Evolutionary conservation across 306 rosid genomes (phyloP).

Genomic region (Quercus suber): DNA sequence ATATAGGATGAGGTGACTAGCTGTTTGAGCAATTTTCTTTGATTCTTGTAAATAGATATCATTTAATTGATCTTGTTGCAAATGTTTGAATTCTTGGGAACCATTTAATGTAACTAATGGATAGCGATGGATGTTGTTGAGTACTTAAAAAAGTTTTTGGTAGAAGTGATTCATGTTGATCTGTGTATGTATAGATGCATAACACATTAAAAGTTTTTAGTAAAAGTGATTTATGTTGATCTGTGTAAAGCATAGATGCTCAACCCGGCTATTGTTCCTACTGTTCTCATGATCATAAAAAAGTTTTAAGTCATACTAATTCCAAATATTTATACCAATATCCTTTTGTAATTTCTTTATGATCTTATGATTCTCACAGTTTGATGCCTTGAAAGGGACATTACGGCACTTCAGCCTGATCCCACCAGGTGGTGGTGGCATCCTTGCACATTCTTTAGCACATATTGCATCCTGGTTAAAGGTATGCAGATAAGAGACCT

Average conservation of each 20-base stretch:
- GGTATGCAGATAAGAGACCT: conserved; percentile 44
- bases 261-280: not conserved
- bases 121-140: not conserved
- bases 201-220: not conserved
- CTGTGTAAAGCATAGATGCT: not conserved
- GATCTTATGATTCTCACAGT: conserved; percentile 54
- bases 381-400: conserved; percentile 69
- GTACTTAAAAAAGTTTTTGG: not conserved
- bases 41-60: not conserved
- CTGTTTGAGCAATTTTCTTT: not conserved
- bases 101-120: not conserved
- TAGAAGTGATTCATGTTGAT: not conserved
- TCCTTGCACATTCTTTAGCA: conserved; percentile 78
- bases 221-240: not conserved
- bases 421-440: conserved; percentile 84
- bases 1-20: not conserved
- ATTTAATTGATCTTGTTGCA: not conserved
- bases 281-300: not conserved
- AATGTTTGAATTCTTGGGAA: not conserved
- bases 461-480: conserved; percentile 77
- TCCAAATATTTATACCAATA: conserved; percentile 11
- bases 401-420: conserved; percentile 70
- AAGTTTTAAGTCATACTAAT: not conserved
- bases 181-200: not conserved
- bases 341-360: conserved; percentile 17